These are phyloP conservation scores for Fusarium liriodendri DNA, from an alignment of 2,329 filamentous ascomycete genomes.

Conservation along the genomic window DNA sequence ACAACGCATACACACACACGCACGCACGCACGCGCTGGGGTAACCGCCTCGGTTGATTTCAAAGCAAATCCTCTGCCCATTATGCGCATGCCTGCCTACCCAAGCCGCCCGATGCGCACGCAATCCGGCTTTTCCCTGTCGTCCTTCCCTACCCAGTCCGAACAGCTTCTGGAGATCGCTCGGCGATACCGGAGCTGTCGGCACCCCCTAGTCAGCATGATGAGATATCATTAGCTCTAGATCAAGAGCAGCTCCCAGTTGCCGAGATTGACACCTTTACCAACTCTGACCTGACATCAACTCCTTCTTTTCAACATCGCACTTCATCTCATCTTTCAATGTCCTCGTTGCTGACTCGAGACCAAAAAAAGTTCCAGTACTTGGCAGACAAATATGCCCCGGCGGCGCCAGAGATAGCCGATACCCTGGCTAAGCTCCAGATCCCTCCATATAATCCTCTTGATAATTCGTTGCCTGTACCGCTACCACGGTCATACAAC, in stretches of 20 bases:
- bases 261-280: conserved; percentile 69
- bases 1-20: background rate
- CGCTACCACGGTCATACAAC: conserved; percentile 62
- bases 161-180: conserved; percentile 23
- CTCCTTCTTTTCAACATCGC: conserved; percentile 12
- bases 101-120: background rate
- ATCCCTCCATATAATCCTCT: conserved; percentile 66
- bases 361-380: conserved; percentile 66
- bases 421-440: conserved; percentile 74
- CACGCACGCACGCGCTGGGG: background rate
- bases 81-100: background rate
- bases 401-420: conserved; percentile 72
- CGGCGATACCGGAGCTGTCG: conserved; percentile 43
- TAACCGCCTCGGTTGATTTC: conserved; percentile 24
- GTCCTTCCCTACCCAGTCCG: conserved; percentile 6
- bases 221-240: conserved; percentile 79
- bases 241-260: conserved; percentile 73
- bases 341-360: conserved; percentile 38
- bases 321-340: conserved; percentile 13
- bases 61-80: conserved; percentile 21
- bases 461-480: conserved; percentile 63
- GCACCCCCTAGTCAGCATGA: conserved; percentile 47
- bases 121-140: conserved; percentile 22
- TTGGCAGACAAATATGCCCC: conserved; percentile 76
- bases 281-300: conserved; percentile 51